Evolutionary conservation across 2,329 filamentous ascomycete species (phyloP).

Genomic region (Pseudocercospora crystallina): DNA sequence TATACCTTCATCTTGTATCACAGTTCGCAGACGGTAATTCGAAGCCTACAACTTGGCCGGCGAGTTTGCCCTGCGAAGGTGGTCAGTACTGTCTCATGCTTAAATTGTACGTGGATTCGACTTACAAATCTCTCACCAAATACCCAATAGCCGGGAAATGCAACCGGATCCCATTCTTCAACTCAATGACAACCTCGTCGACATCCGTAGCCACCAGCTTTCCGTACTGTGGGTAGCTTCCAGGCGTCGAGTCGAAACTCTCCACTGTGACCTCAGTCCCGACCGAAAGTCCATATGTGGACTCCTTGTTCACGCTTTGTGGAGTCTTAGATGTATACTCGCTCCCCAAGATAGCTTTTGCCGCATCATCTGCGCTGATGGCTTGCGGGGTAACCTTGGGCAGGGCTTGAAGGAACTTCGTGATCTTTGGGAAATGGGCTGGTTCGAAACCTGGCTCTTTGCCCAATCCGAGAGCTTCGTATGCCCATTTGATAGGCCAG

Average conservation of each 20-base stretch:
- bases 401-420: conserved; percentile 27
- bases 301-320: conserved; percentile 18
- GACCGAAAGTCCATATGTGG: conserved; percentile 22
- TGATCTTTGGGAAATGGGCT: conserved; percentile 27
- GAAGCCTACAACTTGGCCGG: too few species aligned
- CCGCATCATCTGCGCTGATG: conserved; percentile 26
- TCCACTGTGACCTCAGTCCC: conserved; percentile 29
- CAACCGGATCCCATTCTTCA: conserved; percentile 32
- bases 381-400: conserved; percentile 16
- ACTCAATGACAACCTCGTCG: conserved; percentile 30
- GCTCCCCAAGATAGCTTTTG: conserved; percentile 22
- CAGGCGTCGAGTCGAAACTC: conserved; percentile 29
- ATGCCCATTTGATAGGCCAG: conserved; percentile 27
- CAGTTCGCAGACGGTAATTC: too few species aligned
- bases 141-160: conserved; percentile 45
- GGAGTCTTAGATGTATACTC: conserved; percentile 21
- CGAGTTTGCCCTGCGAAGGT: too few species aligned
- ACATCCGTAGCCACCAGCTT: conserved; percentile 28
- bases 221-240: conserved; percentile 30
- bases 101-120: not conserved
- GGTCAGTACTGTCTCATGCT: too few species aligned
- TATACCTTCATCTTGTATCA: too few species aligned
- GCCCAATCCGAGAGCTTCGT: conserved; percentile 22
- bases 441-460: conserved; percentile 26
- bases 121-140: conserved; percentile 24